A percentile compares a stretch with the other conserved stretches of the same genome.
phyloP scores from a whole-genome alignment of 495 filamentous ascomycete genomes.

The Neurospora sp. region DNA sequence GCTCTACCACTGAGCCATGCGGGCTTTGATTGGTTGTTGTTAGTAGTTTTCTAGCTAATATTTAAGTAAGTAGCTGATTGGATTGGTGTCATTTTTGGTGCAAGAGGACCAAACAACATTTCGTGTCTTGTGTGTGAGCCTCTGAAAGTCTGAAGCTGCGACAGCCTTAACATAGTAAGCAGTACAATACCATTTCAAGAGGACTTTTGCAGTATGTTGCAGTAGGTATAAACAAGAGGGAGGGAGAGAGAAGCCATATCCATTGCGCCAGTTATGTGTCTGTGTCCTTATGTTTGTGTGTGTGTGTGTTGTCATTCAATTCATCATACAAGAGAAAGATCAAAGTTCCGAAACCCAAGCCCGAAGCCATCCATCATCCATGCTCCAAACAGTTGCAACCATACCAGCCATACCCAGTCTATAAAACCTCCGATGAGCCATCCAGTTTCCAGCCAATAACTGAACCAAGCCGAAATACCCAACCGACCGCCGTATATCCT shows the following conservation, averaged over 20 bases:
- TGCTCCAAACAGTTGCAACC: not conserved
- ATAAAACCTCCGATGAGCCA: not conserved
- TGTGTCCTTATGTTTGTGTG: not conserved
- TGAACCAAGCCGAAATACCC: not conserved
- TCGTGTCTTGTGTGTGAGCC: no score
- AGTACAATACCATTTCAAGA: no score
- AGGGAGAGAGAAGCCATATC: not conserved
- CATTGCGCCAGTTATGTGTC: not conserved
- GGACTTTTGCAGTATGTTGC: not conserved
- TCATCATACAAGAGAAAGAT: not conserved
- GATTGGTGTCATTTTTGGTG: no score
- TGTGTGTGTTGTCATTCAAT: not conserved
- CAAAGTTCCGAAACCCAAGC: not conserved
- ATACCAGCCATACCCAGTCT: not conserved
- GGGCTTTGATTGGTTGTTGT: not conserved
- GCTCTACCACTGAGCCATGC: not conserved
- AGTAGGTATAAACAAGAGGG: no score
- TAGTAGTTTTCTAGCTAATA: rapidly evolving
- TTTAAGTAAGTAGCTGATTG: not conserved
- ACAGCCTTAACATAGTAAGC: no score
- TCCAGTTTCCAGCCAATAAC: no score
- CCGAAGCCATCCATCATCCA: not conserved
- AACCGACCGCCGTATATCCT: not conserved
- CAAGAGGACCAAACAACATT: no score
- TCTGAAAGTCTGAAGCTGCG: no score